These are phyloP conservation scores for Ganoderma leucocontextum DNA, from an alignment of 1,284 basidiomycete genomes.

Conservation along the genomic window DNA sequence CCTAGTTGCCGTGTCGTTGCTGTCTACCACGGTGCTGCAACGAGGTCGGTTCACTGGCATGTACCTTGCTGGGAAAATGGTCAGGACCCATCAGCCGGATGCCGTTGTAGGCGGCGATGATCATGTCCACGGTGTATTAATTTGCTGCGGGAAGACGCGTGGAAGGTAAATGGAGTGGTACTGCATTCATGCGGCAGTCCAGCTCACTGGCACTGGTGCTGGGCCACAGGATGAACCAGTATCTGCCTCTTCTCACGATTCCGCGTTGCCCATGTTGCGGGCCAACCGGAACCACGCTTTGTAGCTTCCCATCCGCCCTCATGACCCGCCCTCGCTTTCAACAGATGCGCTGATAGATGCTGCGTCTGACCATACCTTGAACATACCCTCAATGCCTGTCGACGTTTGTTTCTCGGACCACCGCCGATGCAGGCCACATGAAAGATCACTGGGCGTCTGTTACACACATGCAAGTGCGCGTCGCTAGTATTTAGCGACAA, in stretches of 20 bases:
- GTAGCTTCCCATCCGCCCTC: not conserved
- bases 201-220: not conserved
- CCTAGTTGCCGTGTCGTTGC: not conserved
- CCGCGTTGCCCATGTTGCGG: not conserved
- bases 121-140: not conserved
- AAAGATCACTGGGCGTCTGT: too few relatives aligned
- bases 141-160: not conserved
- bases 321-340: not conserved
- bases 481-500: too few relatives aligned
- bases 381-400: not conserved
- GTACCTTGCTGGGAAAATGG: not conserved
- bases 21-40: not conserved
- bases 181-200: not conserved
- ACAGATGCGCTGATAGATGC: not conserved
- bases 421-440: not conserved
- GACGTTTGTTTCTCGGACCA: not conserved
- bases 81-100: not conserved
- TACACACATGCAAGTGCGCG: too few relatives aligned
- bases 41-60: not conserved
- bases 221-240: not conserved
- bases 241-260: not conserved
- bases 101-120: not conserved
- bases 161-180: not conserved
- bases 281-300: not conserved
- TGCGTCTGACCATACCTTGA: not conserved